phyloP scores from a whole-genome alignment of 805 yeast species.

The Diddensiella caesifluorescens region DNA sequence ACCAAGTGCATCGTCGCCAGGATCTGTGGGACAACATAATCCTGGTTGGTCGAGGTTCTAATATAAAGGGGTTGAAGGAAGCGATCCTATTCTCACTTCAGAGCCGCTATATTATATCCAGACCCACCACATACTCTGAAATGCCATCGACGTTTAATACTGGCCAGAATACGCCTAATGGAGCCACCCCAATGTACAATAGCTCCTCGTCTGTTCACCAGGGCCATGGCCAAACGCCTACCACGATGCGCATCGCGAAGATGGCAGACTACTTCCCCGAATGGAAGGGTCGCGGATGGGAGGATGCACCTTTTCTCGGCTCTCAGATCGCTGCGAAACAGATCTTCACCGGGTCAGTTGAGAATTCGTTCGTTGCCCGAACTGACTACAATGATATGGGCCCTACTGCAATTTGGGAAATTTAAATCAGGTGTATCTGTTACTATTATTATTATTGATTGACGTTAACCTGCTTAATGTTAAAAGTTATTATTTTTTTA shows the following conservation, averaged over 20 bases:
- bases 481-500: background rate
- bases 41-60: constrained; percentile 70
- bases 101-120: constrained; percentile 46
- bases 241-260: constrained; percentile 59
- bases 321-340: constrained; percentile 85
- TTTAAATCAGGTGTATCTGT: constrained; percentile 13
- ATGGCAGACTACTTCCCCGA: constrained; percentile 91
- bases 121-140: constrained; percentile 34
- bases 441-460: background rate
- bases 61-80: constrained; percentile 71
- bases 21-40: constrained; percentile 81
- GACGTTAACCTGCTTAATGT: too few species aligned
- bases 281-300: constrained; percentile 80
- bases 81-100: constrained; percentile 56
- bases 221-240: constrained; percentile 67
- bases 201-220: constrained; percentile 12
- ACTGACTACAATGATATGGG: constrained; percentile 74
- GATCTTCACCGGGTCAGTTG: constrained; percentile 60
- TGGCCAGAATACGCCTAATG: constrained; percentile 30
- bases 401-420: constrained; percentile 77
- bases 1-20: constrained; percentile 66
- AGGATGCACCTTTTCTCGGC: constrained; percentile 75
- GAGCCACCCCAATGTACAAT: constrained; percentile 18
- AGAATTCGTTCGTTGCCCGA: constrained; percentile 59
- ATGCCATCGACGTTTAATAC: constrained; percentile 34